These are phyloP conservation scores for Cryptosporidium xiaoi DNA, from an alignment of 169 alveolate genomes.

Conservation along the genomic window DNA sequence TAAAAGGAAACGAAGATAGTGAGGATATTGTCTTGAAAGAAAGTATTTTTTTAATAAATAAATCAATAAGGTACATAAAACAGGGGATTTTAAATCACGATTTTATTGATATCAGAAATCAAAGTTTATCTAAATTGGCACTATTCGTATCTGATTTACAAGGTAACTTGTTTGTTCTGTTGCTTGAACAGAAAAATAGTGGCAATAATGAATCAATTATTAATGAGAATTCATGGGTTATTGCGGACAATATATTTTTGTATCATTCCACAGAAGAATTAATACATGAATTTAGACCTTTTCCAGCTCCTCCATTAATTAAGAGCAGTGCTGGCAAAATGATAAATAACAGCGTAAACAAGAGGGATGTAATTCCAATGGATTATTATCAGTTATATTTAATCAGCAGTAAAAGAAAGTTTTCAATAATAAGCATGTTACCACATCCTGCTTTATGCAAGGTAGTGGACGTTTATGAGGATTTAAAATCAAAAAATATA, in stretches of 20 bases:
- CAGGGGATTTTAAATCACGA: slow-evolving; percentile 48
- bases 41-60: neutral
- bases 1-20: neutral
- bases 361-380: slow-evolving; percentile 19
- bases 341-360: neutral
- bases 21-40: neutral
- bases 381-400: slow-evolving; percentile 56
- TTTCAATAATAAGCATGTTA: slow-evolving; percentile 33
- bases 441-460: slow-evolving; percentile 71
- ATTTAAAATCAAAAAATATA: neutral
- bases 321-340: neutral
- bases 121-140: slow-evolving; percentile 12
- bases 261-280: slow-evolving; percentile 38
- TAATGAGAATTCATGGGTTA: neutral
- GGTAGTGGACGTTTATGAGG: slow-evolving; percentile 18
- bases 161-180: slow-evolving; percentile 32
- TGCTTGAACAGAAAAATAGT: neutral
- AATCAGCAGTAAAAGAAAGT: slow-evolving; percentile 16
- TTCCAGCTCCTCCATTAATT: slow-evolving; percentile 66
- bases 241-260: slow-evolving; percentile 30
- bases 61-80: slow-evolving; percentile 10
- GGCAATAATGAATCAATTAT: neutral
- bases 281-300: slow-evolving; percentile 24
- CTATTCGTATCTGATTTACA: slow-evolving; percentile 26
- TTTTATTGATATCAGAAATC: slow-evolving; percentile 28